Conservation (phyloP, 75 land plant genomes). For the Pinus taeda region DNA sequence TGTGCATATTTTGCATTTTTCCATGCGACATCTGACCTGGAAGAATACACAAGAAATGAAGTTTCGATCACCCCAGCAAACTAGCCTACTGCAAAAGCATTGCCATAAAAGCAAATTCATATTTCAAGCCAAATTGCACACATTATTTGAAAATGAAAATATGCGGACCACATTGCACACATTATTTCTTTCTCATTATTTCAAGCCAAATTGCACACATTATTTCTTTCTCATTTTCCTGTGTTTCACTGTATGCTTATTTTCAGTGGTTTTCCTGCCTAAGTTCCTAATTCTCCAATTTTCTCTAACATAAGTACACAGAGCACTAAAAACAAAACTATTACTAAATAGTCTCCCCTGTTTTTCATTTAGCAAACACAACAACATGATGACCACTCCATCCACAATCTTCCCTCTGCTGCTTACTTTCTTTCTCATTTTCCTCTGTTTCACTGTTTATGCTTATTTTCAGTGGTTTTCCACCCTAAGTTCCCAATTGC, state of each 20-base stretch:
- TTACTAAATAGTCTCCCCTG: no score
- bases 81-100: background rate
- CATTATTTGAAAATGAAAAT: no score
- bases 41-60: slow-evolving; percentile 5
- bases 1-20: slow-evolving; percentile 78
- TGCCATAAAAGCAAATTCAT: background rate
- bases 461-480: no score
- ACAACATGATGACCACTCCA: background rate
- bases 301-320: no score
- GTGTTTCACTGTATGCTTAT: no score
- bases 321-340: no score
- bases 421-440: background rate
- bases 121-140: no score
- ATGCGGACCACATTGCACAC: background rate
- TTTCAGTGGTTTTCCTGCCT: no score
- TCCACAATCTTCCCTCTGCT: background rate
- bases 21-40: slow-evolving; percentile 85
- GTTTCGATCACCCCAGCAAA: background rate
- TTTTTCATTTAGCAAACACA: background rate
- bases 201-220: no score
- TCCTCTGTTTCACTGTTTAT: background rate
- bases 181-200: background rate
- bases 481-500: background rate
- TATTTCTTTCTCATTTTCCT: no score
- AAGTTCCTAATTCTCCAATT: no score